Evolutionary conservation across 495 filamentous ascomycete genomes (phyloP).

Genomic region (Thermothielavioides terrestris): DNA sequence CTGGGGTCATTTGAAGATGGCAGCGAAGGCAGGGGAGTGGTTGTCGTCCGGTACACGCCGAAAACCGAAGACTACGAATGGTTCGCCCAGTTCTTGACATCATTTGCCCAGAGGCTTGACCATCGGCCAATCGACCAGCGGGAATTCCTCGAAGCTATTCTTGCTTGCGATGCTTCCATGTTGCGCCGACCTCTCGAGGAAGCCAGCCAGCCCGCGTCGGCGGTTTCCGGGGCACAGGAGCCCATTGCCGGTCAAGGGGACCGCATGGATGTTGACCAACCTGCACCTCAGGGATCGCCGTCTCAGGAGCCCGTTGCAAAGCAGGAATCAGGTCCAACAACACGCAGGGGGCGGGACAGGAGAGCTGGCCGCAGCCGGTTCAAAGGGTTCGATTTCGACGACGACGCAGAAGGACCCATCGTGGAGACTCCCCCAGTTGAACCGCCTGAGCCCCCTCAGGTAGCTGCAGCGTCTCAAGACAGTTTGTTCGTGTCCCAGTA

Average conservation of each 20-base stretch:
- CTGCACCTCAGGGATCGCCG: constrained; percentile 5
- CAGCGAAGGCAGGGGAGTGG: constrained; percentile 57
- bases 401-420: constrained; percentile 24
- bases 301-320: constrained; percentile 4
- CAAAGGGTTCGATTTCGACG: constrained; percentile 54
- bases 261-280: constrained; percentile 28
- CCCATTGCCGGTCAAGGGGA: not conserved
- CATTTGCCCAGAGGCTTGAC: constrained; percentile 60
- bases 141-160: constrained; percentile 86
- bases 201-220: constrained; percentile 18
- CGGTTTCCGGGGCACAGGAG: constrained; percentile 9
- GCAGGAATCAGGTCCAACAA: constrained; percentile 11
- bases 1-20: constrained; percentile 52
- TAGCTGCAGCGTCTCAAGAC: constrained; percentile 14
- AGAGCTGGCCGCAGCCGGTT: constrained; percentile 53
- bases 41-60: constrained; percentile 67
- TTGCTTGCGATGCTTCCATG: constrained; percentile 61
- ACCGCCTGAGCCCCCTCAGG: not conserved
- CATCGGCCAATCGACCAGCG: constrained; percentile 82
- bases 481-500: constrained; percentile 27
- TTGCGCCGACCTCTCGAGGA: constrained; percentile 55
- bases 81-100: constrained; percentile 56
- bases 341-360: constrained; percentile 24
- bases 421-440: constrained; percentile 12
- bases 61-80: constrained; percentile 56